phyloP scores from a whole-genome alignment of 768 basidiomycete species.

The Leccinum arenicola region DNA sequence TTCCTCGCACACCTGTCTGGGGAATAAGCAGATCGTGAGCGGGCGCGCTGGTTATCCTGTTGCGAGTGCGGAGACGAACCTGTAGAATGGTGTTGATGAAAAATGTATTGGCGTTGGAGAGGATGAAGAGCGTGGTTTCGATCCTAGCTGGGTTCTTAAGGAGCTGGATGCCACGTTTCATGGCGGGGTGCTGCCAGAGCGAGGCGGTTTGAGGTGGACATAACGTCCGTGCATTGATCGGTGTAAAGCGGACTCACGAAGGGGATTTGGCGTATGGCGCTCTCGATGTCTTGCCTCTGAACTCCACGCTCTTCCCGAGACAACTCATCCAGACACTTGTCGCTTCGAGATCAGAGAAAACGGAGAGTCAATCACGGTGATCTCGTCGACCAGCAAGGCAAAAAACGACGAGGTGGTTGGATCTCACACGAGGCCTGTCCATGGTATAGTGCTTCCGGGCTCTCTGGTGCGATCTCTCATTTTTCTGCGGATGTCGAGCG shows the following conservation, averaged over 20 bases:
- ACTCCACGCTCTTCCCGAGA: constrained; percentile 55
- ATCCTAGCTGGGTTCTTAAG: constrained; percentile 61
- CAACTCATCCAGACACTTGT: constrained; percentile 68
- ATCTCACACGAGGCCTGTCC: constrained; percentile 92
- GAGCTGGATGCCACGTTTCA: constrained; percentile 82
- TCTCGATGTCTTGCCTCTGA: constrained; percentile 71
- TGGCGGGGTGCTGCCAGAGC: constrained; percentile 82
- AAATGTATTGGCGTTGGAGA: constrained; percentile 91
- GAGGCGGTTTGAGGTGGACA: neutral
- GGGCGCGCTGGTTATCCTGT: no score
- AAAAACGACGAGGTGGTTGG: neutral
- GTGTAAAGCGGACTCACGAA: constrained; percentile 53
- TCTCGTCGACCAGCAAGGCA: no score
- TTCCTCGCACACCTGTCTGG: no score
- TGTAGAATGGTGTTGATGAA: constrained; percentile 90
- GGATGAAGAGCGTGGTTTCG: constrained; percentile 77
- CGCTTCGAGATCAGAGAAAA: constrained; percentile 38
- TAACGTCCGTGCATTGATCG: neutral
- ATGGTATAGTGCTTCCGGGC: constrained; percentile 64
- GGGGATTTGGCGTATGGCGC: constrained; percentile 77
- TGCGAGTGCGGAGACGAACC: constrained; percentile 37
- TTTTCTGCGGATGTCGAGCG: constrained; percentile 78
- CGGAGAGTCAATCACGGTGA: no score
- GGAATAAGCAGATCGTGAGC: no score
- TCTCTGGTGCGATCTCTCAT: constrained; percentile 48